Conservation (phyloP, 1,139 yeast species). For the Kodamaea alishanica region DNA sequence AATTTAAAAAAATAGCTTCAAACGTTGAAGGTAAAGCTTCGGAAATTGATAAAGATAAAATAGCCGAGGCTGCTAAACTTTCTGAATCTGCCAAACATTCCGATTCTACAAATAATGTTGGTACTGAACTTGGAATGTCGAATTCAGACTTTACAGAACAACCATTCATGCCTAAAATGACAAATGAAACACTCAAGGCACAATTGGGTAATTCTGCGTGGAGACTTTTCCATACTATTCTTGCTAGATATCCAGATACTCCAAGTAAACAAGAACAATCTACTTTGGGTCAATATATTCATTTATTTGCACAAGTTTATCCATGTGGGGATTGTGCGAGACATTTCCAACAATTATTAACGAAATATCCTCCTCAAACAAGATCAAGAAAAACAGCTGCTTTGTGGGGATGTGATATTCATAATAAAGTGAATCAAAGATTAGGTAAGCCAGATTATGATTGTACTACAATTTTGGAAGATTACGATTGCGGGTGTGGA, state of each 20-base stretch:
- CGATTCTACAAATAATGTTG: neutral
- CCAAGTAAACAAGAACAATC: slow-evolving; percentile 63
- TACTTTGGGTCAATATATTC: slow-evolving; percentile 54
- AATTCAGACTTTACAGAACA: slow-evolving; percentile 29
- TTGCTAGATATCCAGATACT: slow-evolving; percentile 84
- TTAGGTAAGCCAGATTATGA: slow-evolving; percentile 72
- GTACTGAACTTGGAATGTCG: neutral
- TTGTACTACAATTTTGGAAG: slow-evolving; percentile 78
- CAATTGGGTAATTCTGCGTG: slow-evolving; percentile 87
- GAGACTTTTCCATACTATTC: slow-evolving; percentile 80
- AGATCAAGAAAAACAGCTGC: slow-evolving; percentile 78
- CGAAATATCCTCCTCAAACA: slow-evolving; percentile 80
- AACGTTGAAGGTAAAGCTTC: neutral
- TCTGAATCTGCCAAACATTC: neutral
- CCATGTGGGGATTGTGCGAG: slow-evolving; percentile 96
- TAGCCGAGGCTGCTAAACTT: no score
- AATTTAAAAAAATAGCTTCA: neutral
- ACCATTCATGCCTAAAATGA: slow-evolving; percentile 89
- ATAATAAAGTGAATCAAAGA: slow-evolving; percentile 75
- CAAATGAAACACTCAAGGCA: slow-evolving; percentile 55
- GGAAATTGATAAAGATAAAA: no score
- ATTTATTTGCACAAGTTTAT: slow-evolving; percentile 70
- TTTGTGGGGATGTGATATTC: slow-evolving; percentile 95
- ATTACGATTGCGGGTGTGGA: slow-evolving; percentile 96
- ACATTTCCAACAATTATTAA: slow-evolving; percentile 71